Base-by-base conservation (phyloP, 176 grass and related monocot genomes). In the Pontederia crassipes region DNA sequence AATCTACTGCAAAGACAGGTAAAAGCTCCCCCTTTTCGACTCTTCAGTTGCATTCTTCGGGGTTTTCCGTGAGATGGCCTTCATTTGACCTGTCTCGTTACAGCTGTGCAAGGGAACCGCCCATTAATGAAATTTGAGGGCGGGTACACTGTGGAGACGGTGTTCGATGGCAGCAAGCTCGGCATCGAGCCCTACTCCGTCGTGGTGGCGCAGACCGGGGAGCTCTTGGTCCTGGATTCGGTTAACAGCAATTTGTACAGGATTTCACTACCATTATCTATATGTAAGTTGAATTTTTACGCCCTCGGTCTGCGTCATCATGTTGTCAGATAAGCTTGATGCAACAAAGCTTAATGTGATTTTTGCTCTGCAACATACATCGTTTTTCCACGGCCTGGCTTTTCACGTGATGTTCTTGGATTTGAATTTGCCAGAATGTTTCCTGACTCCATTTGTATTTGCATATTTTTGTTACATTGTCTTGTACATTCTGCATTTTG, bases 181-280 rank as follows among this genome's bases (percentile, higher is more conserved):
- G 93, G 93, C 67, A 92, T 98, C 79, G 93, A 98, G 72, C 93
- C 93, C 18, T 74, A 89, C 71, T 70, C 75, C 40, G 85, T 93
- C 12, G 94, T 89, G 74, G 45, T 93, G 57, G 93, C 85, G 24
- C 93, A 83, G 45, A 75, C 54, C 57, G 88, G 88, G 73, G 82
- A 99, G 27, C 79, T 99, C 53, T 80, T 99, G 65, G 53, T 99
- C 15, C 77, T 99, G 17, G 94, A 99, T 83, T 99, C 94, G 11
- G 79, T 93, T 73, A 99, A 99, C 89, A 99, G 85, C 83, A 99
- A 93, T 72, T 55, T 99, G 78, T 84, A 89, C 77, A 85, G 79
- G 68, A 68, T 99, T 68, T 81, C 81, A 12, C 62, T 93, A 27
- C 94, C 94, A 2, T 16, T 99, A 11, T 99, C 94, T 2, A 84